Base-by-base conservation (phyloP, 192 early-diverging fungal genomes). In the Entophlyctis luteolus region DNA sequence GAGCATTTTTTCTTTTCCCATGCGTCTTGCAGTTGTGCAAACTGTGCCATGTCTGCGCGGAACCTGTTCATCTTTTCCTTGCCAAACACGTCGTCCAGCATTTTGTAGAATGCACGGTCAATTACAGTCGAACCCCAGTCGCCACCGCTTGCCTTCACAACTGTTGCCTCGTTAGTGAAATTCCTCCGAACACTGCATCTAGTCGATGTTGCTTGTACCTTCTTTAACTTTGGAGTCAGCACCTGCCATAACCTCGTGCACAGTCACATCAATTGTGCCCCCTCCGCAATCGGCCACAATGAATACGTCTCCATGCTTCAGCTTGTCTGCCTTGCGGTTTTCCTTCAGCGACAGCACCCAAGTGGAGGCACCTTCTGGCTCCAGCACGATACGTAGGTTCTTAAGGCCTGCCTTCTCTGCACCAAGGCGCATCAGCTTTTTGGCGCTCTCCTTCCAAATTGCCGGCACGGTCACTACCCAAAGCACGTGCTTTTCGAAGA, bases 91-190 rank as follows among this genome's bases (percentile, higher is more conserved):
- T 65, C 65, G n/a, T 67, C 57, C 18, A 67, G 14, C 22, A 65
- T 5, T n/a, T 10, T 67, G 5, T 14, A 10, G 55, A 67, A 67
- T 10, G 4, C 65, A 10, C 29, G 5, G 34, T 67, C 58, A 25
- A 67, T 65, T 5, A 31, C 65, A 67, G 65, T 67, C 18, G 65
- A 67, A n/a, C 65, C 65, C 65, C 65, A 67, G 27, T 60, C 55
- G 10, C 65, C 65, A n/a, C 65, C 65, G 20, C 23, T 6, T 4
- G 55, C 12, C 22, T 33, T 37, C 4, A 20, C 65, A 63, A 32
- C 22, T 33, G 8, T n/a, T n/a, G 14, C 47, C 47, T 12, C 50
- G n/a, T n/a, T n/a, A n/a, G n/a, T n/a, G n/a, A n/a, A n/a, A n/a
- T n/a, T n/a, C n/a, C n/a, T n/a, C n/a, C n/a, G 18, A 62, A 58